A percentile compares a stretch with the other conserved stretches of the same genome.
phyloP scores from a whole-genome alignment of 164 flowering plant species.

The Cinnamomum chago region DNA sequence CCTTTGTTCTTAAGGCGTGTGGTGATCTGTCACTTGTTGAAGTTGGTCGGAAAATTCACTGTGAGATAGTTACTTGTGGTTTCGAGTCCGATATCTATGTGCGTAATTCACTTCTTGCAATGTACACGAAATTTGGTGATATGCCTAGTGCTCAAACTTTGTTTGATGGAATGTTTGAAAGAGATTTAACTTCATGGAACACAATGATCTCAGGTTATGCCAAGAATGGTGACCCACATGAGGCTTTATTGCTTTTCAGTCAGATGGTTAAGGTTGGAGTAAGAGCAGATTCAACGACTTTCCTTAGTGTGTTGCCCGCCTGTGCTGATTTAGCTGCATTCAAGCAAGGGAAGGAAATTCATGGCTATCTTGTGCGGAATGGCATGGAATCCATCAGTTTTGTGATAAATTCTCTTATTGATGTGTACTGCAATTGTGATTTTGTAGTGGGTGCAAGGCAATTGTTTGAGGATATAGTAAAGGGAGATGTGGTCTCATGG shows the following conservation, averaged over 20 bases:
- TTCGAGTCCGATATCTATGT: slow-evolving; percentile 41
- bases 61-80: slow-evolving; percentile 34
- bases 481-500: slow-evolving; percentile 24
- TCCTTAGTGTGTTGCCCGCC: slow-evolving; percentile 33
- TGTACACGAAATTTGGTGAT: slow-evolving; percentile 40
- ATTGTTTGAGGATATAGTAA: slow-evolving; percentile 19
- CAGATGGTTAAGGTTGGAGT: slow-evolving; percentile 21
- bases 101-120: slow-evolving; percentile 36
- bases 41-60: slow-evolving; percentile 36
- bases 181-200: slow-evolving; percentile 52
- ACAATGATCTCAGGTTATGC: slow-evolving; percentile 38
- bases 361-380: slow-evolving; percentile 31
- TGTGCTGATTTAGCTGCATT: slow-evolving; percentile 26
- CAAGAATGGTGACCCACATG: slow-evolving; percentile 26
- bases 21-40: slow-evolving; percentile 31
- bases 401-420: slow-evolving; percentile 38
- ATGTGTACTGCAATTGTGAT: slow-evolving; percentile 31
- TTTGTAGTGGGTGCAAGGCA: slow-evolving; percentile 17
- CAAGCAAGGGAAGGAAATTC: slow-evolving; percentile 33
- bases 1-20: slow-evolving; percentile 57
- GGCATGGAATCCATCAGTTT: slow-evolving; percentile 11
- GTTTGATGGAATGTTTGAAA: slow-evolving; percentile 44
- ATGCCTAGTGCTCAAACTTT: slow-evolving; percentile 24
- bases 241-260: slow-evolving; percentile 25
- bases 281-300: slow-evolving; percentile 27